These are phyloP conservation scores for Erysimum pusillum DNA, from an alignment of 441 rosid genomes.

Conservation along the genomic window DNA sequence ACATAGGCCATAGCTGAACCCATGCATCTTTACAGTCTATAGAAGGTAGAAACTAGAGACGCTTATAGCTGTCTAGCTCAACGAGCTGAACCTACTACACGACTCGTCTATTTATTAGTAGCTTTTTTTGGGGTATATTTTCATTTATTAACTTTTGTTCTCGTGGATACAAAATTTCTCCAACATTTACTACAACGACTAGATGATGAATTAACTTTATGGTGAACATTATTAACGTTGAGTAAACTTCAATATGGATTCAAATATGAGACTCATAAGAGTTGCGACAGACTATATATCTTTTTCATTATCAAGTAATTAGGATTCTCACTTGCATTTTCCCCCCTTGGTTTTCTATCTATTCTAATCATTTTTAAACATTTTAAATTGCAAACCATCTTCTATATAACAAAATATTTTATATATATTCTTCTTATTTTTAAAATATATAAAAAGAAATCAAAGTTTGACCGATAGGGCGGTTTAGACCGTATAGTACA, in stretches of 20 bases:
- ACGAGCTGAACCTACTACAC: conserved; percentile 35
- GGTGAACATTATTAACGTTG: neutral
- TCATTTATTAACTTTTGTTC: conserved; percentile 12
- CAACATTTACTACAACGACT: conserved; percentile 1
- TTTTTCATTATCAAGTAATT: too few species aligned
- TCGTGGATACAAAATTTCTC: neutral
- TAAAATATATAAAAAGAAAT: neutral
- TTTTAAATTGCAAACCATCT: neutral
- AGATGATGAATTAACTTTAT: neutral
- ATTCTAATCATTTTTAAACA: neutral
- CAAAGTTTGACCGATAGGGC: conserved; percentile 33
- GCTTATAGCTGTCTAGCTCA: conserved; percentile 28
- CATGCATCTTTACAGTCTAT: conserved; percentile 42
- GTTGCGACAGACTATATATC: too few species aligned
- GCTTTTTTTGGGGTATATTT: neutral
- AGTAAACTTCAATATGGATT: neutral
- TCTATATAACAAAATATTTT: neutral
- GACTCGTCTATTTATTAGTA: neutral
- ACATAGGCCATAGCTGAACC: conserved; percentile 29
- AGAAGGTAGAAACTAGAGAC: conserved; percentile 15
- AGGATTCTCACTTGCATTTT: too few species aligned
- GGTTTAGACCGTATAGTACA: conserved; percentile 28
- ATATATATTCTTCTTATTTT: neutral
- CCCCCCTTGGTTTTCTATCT: neutral
- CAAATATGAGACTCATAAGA: neutral